These are phyloP conservation scores for Plasmodium cynomolgi DNA, from an alignment of 169 alveolate genomes.

Conservation along the genomic window DNA sequence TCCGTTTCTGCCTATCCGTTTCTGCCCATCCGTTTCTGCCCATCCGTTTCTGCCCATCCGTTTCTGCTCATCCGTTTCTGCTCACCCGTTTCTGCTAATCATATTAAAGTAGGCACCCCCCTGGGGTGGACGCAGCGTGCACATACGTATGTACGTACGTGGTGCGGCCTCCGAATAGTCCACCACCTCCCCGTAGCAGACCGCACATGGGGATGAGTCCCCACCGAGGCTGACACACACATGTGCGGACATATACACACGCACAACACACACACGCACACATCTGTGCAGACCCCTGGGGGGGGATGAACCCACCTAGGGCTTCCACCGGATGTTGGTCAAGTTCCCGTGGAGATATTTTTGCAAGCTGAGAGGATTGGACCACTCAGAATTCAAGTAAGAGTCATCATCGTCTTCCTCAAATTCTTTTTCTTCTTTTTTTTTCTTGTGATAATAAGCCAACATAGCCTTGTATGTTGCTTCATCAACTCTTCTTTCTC, in stretches of 20 bases:
- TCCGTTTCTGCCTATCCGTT: no score
- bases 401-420: slow-evolving; percentile 95
- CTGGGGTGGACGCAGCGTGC: not conserved
- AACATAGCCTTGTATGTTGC: slow-evolving; percentile 96
- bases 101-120: not conserved
- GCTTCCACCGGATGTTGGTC: slow-evolving; percentile 62
- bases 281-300: no score
- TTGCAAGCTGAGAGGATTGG: slow-evolving; percentile 93
- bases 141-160: not conserved
- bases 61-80: no score
- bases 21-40: no score
- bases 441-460: slow-evolving; percentile 93
- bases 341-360: slow-evolving; percentile 85
- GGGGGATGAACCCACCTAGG: not conserved
- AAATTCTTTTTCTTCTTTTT: slow-evolving; percentile 92
- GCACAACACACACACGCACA: no score
- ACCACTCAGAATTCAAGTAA: slow-evolving; percentile 95
- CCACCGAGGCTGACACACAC: no score
- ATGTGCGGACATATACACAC: not conserved
- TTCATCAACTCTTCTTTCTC: slow-evolving; percentile 95
- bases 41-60: no score
- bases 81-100: not conserved
- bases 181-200: no score
- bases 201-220: no score
- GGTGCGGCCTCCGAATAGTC: no score